Evolutionary conservation across 305 asterid genomes (phyloP), one percentile per base, ranked within the genome.

Genomic region (Solanum hybrid): DNA sequence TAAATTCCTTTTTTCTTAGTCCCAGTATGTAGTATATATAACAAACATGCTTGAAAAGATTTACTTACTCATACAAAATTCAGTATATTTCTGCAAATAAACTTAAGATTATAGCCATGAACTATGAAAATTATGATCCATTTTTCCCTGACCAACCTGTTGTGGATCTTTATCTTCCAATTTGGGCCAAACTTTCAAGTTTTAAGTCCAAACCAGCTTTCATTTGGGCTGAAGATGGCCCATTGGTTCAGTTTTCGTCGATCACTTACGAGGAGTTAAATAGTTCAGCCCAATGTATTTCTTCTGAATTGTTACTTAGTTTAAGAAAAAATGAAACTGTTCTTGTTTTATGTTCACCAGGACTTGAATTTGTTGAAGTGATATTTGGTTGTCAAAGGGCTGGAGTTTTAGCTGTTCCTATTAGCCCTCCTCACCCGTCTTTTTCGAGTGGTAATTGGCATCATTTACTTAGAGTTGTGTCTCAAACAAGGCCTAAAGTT

Each of bases 161-260:
- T 66, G 98, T 95, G 13, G 98, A 96, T 90, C 95, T 94, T 76
- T 96, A 94, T 96, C 98, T 95, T 87, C 96, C 94, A 31, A 92
- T 91, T 86, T 96, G 99, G 99, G 94, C 95, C 36, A 92, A 89
- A 34, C 93, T 95, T 1, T 95, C 95, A 0, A 91, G 96, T 1
- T 95, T 96, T 89, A 93, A 90, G 88, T 92, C 92, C 89, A 96
- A 96, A 91, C 96, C 95, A 42, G 99, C 98, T 82, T 96, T 96
- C 90, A 32, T 96, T 31, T 96, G 98, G 98, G 92, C 84, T 46
- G 94, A 96, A 69, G 95, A 95, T 20, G 42, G 24, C 81, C 87
- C 69, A 76, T 16, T 31, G 73, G 9, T 14, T 0, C 32, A 16
- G 75, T 4, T 90, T 89, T 88, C 94, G 4, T 16, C 91, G 75